A percentile compares a stretch with the other conserved stretches of the same genome.
Evolutionary conservation across 2,329 filamentous ascomycete species (phyloP).

Genomic region (Aspergillus sergii): DNA sequence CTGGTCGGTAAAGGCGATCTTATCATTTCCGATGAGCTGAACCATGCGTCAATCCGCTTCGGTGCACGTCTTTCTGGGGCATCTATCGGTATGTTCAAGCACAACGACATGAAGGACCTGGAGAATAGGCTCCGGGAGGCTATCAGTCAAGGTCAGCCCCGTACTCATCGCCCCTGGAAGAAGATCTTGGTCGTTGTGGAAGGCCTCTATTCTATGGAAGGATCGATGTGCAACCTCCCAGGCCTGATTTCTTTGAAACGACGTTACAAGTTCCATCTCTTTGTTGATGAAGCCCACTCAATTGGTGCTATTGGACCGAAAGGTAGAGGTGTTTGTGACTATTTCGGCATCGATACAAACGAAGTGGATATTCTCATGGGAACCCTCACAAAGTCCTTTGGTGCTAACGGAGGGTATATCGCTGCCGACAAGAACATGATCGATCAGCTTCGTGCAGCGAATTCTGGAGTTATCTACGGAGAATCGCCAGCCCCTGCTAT

Average conservation of each 20-base stretch:
- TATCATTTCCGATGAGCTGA: conserved; percentile 94
- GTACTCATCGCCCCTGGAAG: conserved; percentile 98
- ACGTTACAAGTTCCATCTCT: conserved; percentile 96
- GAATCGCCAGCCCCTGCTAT: conserved; percentile 88
- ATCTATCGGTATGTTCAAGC: conserved; percentile 94
- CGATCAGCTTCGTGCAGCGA: conserved; percentile 83
- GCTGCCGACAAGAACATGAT: conserved; percentile 88
- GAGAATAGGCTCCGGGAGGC: conserved; percentile 85
- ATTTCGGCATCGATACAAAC: conserved; percentile 85
- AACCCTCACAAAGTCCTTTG: conserved; percentile 96
- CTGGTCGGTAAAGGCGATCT: conserved; percentile 90
- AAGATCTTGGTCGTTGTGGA: conserved; percentile 97
- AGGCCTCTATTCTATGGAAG: conserved; percentile 98
- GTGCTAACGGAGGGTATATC: conserved; percentile 95
- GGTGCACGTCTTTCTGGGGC: conserved; percentile 92
- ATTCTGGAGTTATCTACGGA: conserved; percentile 82
- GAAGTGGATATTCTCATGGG: conserved; percentile 98
- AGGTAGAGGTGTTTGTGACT: conserved; percentile 94
- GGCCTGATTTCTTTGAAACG: conserved; percentile 83
- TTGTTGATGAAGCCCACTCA: conserved; percentile 95
- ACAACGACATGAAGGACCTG: conserved; percentile 90
- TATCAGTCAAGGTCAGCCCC: conserved; percentile 94
- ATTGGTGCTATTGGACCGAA: conserved; percentile 86
- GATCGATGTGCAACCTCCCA: conserved; percentile 97
- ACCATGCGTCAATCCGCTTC: conserved; percentile 96